Base-by-base conservation (phyloP, 1,284 basidiomycete species). In the Malassezia restricta region DNA sequence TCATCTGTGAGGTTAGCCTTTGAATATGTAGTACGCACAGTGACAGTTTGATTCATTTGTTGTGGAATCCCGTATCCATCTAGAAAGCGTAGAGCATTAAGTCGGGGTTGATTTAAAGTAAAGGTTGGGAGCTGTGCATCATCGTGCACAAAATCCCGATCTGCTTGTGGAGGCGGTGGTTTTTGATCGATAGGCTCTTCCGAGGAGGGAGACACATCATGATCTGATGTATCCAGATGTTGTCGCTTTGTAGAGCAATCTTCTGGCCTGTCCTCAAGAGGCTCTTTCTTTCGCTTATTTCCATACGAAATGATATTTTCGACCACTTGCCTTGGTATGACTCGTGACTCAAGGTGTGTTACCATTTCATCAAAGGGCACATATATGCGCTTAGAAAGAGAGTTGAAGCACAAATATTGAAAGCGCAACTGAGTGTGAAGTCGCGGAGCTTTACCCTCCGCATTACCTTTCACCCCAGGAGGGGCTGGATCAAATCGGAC, bases 381-480 rank as follows among this genome's bases (percentile, higher is more conserved):
- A 29, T 40, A 46, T 5, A 49, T n/a, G 6, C 28, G 17, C 28
- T 54, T 46, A 4, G 35, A 42, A 12, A 54, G 40, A 1, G 42
- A 44, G 24, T 30, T n/a, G 27, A 54, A 49, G 12, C 41, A 44
- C 9, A 58, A 11, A n/a, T 35, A 48, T 31, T 58, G 41, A 2
- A 61, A 6, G 1, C 57, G 47, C 17, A 59, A 37, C 8, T 28
- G 12, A 9, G 55, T 57, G 24, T 41, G 45, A 6, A 52, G 47
- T 3, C 42, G 54, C 1, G 29, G 40, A 11, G 39, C 38, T 11
- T 17, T 43, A 17, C 35, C 49, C 1, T 51, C 17, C 12, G 31
- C 42, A 17, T 39, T 38, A 17, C 29, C 24, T 9, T 20, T 6
- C 6, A 27, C 38, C 9, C 35, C 46, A 1, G 40, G 17, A 5